Evolutionary conservation across 768 basidiomycete genomes (phyloP).

Genomic region (Pulveroboletus sp.): DNA sequence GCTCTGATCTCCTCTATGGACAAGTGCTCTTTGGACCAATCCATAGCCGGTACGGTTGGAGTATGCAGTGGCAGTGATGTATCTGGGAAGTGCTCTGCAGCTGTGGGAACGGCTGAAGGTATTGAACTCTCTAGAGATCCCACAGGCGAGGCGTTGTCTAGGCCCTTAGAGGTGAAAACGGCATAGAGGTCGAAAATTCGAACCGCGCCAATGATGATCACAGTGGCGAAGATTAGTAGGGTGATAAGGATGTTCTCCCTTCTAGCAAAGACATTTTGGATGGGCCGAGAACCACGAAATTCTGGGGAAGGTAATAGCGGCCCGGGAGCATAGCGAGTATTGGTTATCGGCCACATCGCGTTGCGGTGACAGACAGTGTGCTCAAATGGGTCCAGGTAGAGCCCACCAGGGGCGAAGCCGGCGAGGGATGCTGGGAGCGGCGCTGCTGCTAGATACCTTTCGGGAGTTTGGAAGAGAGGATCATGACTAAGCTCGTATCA

Average conservation of each 20-base stretch:
- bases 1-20: slow-evolving; percentile 30
- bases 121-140: not conserved
- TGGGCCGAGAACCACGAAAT: not conserved
- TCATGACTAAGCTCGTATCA: no score
- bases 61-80: not conserved
- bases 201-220: slow-evolving; percentile 9
- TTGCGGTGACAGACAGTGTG: not conserved
- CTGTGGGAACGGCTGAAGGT: not conserved
- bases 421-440: not conserved
- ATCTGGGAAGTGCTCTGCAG: not conserved
- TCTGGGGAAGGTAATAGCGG: slow-evolving; percentile 10
- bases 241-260: slow-evolving; percentile 9
- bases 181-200: slow-evolving; percentile 11
- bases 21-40: slow-evolving; percentile 15
- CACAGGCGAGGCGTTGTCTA: slow-evolving; percentile 1
- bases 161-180: slow-evolving; percentile 5
- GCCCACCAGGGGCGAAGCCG: slow-evolving; percentile 2
- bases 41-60: not conserved
- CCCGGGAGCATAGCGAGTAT: slow-evolving; percentile 10
- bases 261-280: slow-evolving; percentile 6
- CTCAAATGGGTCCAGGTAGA: not conserved
- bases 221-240: slow-evolving; percentile 1
- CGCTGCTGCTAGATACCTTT: no score
- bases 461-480: no score
- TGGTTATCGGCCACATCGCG: slow-evolving; percentile 17